Base-by-base conservation (phyloP, 2,329 filamentous ascomycete genomes). In the Nothomitra cinnamomea region DNA sequence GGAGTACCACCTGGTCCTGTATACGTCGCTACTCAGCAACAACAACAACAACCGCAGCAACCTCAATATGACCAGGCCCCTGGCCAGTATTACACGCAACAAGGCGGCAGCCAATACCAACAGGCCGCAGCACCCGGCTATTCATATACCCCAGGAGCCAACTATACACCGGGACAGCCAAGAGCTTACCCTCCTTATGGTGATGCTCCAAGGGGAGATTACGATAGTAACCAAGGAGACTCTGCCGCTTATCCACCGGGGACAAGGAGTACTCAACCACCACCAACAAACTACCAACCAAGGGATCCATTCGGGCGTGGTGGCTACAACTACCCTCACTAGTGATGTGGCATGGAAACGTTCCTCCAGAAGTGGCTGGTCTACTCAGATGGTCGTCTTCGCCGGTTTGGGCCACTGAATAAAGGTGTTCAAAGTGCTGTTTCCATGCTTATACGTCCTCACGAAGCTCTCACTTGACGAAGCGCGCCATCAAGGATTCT, bases 371-470 rank as follows among this genome's bases (percentile, higher is more conserved):
- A 22, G 7, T 28, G 32, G 10, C 45, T 4, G 45, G 32, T 32
- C 24, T 35, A 10, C n/a, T 49, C 24, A 3, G 21, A 49, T 19
- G 5, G 28, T 19, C 24, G 15, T 17, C 45, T 8, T 32, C 15
- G 7, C 45, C 24, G 19, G 13, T 49, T 10, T 49, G 15, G 17
- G 10, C 15, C 45, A 17, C 32, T 15, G 8, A 35, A 8, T 24
- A 35, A 19, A n/a, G 15, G 15, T 28, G 24, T 24, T 21, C 45
- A 17, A 48, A 24, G 17, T 35, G 4, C 10, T 35, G 12, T 32
- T 49, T 49, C 45, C 45, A 49, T 49, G 25, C 24, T 49, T 49
- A 49, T 32, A 35, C 45, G n/a, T 49, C 45, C n/a, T 49, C 45
- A 4, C 45, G 25, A 35, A 32, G 25, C 38, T 35, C 19, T 28